Conservation (phyloP, 1,284 basidiomycete species). For the Phlebopus sp. region DNA sequence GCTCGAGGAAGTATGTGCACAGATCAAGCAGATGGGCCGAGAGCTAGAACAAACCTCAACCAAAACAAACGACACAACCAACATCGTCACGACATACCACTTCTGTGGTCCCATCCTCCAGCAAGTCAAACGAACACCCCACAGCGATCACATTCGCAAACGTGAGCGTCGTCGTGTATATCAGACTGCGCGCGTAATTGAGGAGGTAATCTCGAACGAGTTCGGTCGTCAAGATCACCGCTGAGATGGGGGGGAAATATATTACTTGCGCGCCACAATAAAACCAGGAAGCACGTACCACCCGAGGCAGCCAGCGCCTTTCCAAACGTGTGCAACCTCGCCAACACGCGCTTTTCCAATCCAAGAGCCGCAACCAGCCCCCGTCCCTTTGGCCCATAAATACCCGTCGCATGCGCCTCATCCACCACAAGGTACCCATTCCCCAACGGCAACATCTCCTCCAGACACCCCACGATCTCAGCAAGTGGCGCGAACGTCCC, state of each 20-base stretch:
- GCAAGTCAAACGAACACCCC: slow-evolving; percentile 75
- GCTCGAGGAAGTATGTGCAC: slow-evolving; percentile 37
- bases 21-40: slow-evolving; percentile 41
- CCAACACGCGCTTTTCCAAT: slow-evolving; percentile 61
- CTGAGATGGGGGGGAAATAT: slow-evolving; percentile 42
- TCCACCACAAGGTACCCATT: slow-evolving; percentile 79
- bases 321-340: slow-evolving; percentile 67
- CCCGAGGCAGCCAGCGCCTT: slow-evolving; percentile 75
- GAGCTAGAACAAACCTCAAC: slow-evolving; percentile 33
- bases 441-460: slow-evolving; percentile 54
- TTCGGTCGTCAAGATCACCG: slow-evolving; percentile 73
- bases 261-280: not conserved
- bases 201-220: slow-evolving; percentile 81
- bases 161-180: slow-evolving; percentile 85
- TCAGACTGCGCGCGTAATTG: slow-evolving; percentile 90
- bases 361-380: slow-evolving; percentile 67
- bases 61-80: not conserved
- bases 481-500: slow-evolving; percentile 82
- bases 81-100: slow-evolving; percentile 34
- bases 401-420: slow-evolving; percentile 85
- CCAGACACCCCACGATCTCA: slow-evolving; percentile 60
- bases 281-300: slow-evolving; percentile 47
- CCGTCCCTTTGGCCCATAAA: slow-evolving; percentile 77
- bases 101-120: slow-evolving; percentile 67
- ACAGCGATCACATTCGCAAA: slow-evolving; percentile 74